Evolutionary conservation across 345 rosid genomes (phyloP), one percentile per base, ranked within the genome.

Genomic region (Psidium guajava): DNA sequence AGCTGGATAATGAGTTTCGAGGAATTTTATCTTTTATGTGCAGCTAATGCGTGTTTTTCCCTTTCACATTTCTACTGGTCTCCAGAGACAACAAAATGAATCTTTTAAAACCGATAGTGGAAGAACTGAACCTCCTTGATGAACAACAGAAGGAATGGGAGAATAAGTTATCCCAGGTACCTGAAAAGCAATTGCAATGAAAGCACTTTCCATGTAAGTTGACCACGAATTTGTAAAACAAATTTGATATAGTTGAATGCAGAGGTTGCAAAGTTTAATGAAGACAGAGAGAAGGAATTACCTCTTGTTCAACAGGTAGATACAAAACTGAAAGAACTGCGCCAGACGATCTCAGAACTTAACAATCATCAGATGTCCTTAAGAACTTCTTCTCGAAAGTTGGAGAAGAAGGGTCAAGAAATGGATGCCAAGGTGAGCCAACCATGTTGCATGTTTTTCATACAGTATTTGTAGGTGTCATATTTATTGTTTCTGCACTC

Each of bases 301-400:
- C 99, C 99, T 6, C 87, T 92, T 88, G 94, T 93, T 84, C 95
- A 93, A 87, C 95, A 95, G 90, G 64, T 92, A 21, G 95, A 94
- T 81, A 85, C 89, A 7, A 89, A 87, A 85, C 93, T 96, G 81
- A 92, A 93, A 87, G 96, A 95, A 81, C 89, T 97, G 83, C 92
- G 84, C 25, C 93, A 93, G 88, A 92, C 88, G 11, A 91, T 97
- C 88, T 86, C 89, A 57, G 92, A 88, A 56, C 96, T 95, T 81
- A 96, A 96, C 93, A 92, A 90, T 87, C 91, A 93, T 77, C 99
- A 97, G 91, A 73, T 90, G 89, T 91, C 97, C 56, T 90, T 94
- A 50, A 92, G 92, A 87, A 89, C 94, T 86, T 85, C 92, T 22
- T 89, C 88, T 50, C 86, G 93, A 27, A 92, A 93, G 75, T 86